Evolutionary conservation across 331 rosid species (phyloP).

Genomic region (Malus hybrid): DNA sequence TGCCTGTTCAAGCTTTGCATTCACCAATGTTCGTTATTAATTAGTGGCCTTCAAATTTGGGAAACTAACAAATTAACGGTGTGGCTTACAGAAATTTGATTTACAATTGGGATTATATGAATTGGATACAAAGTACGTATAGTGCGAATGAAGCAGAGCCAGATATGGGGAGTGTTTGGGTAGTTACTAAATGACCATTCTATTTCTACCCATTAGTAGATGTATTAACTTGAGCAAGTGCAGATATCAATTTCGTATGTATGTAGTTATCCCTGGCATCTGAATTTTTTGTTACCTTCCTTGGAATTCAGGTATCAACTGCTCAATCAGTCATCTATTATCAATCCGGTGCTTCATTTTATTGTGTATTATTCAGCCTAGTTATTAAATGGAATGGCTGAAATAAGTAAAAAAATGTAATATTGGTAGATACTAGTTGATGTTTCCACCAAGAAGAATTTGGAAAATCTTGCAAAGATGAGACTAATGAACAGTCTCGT

Average conservation of each 20-base stretch:
- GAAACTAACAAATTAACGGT: not conserved
- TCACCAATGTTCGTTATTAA: not conserved
- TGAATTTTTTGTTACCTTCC: not conserved
- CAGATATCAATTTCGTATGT: not conserved
- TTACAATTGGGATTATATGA: not conserved
- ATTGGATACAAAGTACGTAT: not conserved
- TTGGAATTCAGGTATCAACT: not conserved
- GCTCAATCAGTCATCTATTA: not conserved
- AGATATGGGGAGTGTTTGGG: not conserved
- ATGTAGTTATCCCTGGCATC: not conserved
- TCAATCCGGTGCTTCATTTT: too few species aligned
- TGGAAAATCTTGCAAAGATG: conserved; percentile 22
- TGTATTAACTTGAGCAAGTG: not conserved
- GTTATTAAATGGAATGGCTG: not conserved
- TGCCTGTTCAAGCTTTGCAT: not conserved
- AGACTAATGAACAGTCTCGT: conserved; percentile 17
- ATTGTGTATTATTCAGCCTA: not conserved
- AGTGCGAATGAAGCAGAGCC: not conserved
- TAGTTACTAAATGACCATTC: not conserved
- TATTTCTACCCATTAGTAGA: not conserved
- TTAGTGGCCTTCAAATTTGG: not conserved
- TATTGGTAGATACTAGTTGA: not conserved
- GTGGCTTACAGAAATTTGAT: not conserved
- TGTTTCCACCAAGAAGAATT: conserved; percentile 21
- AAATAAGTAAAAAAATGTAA: not conserved